Base-by-base conservation (phyloP, 257 asterid genomes). In the Jasminum sambac region DNA sequence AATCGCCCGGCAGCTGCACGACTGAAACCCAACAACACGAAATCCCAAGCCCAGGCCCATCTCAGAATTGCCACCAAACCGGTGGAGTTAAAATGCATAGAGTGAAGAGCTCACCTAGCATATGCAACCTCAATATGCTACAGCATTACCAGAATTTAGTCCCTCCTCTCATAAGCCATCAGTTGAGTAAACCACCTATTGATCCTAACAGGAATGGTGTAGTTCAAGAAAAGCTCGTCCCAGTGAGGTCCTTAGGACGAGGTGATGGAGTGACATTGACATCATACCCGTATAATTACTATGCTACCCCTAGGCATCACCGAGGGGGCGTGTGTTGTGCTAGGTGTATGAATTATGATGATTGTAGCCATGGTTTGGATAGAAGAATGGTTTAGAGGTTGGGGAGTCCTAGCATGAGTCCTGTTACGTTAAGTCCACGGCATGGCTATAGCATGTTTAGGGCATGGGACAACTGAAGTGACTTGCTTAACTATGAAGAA, bases 51-150 rank as follows among this genome's bases (percentile, higher is more conserved):
- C 41, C 36, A 30, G 4, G 0, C 44, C 44, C 63, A 36, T 40
- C 43, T 44, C 79, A 55, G 41, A 71, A 30, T 73, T 75, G 23
- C 61, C 58, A 70, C 4, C 74, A 73, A 2, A 69, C 41, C 25
- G 59, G 68, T 40, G 71, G 82, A 40, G 26, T 34, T 34, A 72
- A 76, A 19, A 80, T 90, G 84, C 96, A 84, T 13, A 87, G 73
- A 77, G 90, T 92, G 36, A 86, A 74, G 36, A 92, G 96, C 62
- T 85, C 88, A 6, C 97, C 97, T n/a, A 89, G 76, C 85, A 67
- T 91, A 62, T 78, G 81, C 76, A 84, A 73, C 81, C 79, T 80
- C 37, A 80, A 59, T 59, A 58, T 69, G 25, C 79, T 59, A 41
- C 88, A 78, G 8, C 88, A 72, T 43, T 69, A 73, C 57, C 78